phyloP scores from a whole-genome alignment of 176 grass and related monocot species.

The Phyllostachys edulis region DNA sequence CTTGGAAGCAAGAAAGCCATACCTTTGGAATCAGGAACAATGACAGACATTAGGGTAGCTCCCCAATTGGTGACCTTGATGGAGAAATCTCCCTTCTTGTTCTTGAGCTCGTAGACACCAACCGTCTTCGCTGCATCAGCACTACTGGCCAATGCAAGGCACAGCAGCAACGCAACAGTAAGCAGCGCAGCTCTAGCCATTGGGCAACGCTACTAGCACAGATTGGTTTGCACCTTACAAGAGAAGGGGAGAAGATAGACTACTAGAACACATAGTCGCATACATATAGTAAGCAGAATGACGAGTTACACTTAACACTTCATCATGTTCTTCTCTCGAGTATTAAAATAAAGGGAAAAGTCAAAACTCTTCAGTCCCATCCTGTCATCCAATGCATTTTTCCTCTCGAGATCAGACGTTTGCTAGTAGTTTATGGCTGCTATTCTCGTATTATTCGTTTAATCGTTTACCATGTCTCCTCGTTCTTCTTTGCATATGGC shows the following conservation, averaged over 20 bases:
- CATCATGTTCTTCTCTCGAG: neutral
- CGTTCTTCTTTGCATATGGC: neutral
- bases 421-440: neutral
- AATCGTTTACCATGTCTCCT: neutral
- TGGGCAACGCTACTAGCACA: neutral
- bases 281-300: neutral
- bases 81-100: constrained; percentile 68
- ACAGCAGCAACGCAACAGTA: constrained; percentile 29
- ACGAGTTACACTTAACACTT: neutral
- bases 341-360: neutral
- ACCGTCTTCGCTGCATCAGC: constrained; percentile 39
- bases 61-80: constrained; percentile 78
- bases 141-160: constrained; percentile 21
- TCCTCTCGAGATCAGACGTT: constrained; percentile 18
- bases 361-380: neutral
- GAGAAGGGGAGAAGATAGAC: neutral
- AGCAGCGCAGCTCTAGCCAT: constrained; percentile 56
- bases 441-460: neutral
- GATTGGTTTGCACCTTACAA: neutral
- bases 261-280: neutral
- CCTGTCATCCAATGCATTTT: neutral
- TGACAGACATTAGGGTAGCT: constrained; percentile 53
- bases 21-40: constrained; percentile 83
- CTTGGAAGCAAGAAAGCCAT: neutral
- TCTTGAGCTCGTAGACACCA: constrained; percentile 62